Base-by-base conservation (phyloP, 1,139 yeast genomes). In the Debaryomyces udenii region DNA sequence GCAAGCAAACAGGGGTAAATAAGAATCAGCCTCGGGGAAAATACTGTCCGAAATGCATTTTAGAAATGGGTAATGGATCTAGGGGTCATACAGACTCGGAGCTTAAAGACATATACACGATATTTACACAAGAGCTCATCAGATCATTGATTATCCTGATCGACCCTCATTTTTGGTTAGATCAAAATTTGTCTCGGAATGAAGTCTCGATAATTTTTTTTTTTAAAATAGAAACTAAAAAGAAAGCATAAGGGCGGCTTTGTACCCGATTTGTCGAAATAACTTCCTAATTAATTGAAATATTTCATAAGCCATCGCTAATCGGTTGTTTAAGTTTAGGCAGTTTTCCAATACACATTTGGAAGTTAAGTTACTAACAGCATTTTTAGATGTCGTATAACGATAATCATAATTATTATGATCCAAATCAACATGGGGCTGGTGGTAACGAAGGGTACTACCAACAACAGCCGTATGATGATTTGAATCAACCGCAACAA, bases 331-430 rank as follows among this genome's bases (percentile, higher is more conserved):
- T 26, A 6, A 26, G 11, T 6, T 9, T 6, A 10, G 14, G 14
- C 5, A 9, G 6, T 13, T 27, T n/a, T 27, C 28, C 28, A 11
- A 10, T 10, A n/a, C 9, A 11, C 28, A 11, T 6, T n/a, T 6
- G 28, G 32, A 34, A 22, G 9, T n/a, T n/a, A 27, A 13, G 37
- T 14, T 59, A 60, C 65, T 62, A 60, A 59, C 64, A 37, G 17
- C 23, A 36, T 9, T 30, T 41, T 24, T 50, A 69, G 76, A 73
- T 73, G 78, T 72, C 78, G 70, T 70, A 70, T 59, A 68, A 69
- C 73, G 75, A 73, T 71, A 67, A 70, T 61, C 71, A 68, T 53
- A 65, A 71, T 58, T 71, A 73, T 61, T 72, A 73, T 59, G 76
- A 71, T 56, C 74, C 75, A 46, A 66, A 68, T 56, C 76, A 69